Conservation (phyloP, 352 stramenopile genomes). For the Pythium insidiosum region DNA sequence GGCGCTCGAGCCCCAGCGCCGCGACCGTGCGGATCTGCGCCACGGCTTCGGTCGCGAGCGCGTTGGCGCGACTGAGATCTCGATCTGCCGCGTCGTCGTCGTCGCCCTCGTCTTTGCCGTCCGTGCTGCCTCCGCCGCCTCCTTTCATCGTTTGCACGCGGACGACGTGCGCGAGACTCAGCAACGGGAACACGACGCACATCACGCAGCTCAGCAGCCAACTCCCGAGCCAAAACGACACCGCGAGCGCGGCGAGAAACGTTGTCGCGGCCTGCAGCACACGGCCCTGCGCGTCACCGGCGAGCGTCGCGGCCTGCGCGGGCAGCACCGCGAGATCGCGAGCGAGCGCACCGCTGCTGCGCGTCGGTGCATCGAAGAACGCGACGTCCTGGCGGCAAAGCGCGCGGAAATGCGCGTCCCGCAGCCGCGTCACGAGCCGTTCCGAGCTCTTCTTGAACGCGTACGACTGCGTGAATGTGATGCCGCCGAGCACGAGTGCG, state of each 20-base stretch:
- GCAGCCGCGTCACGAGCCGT: constrained; percentile 34
- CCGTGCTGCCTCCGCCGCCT: no score
- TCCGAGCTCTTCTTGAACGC: constrained; percentile 46
- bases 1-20: constrained; percentile 27
- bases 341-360: constrained; percentile 45
- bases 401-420: constrained; percentile 32
- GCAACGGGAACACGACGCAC: constrained; percentile 44
- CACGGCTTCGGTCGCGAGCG: constrained; percentile 14
- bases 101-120: background rate
- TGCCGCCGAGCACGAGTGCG: constrained; percentile 17
- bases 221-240: constrained; percentile 55
- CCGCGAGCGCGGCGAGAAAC: constrained; percentile 38
- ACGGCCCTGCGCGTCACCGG: constrained; percentile 34
- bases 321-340: constrained; percentile 44
- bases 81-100: constrained; percentile 1
- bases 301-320: constrained; percentile 36
- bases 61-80: constrained; percentile 10
- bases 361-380: constrained; percentile 69
- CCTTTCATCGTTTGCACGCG: constrained; percentile 21
- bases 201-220: constrained; percentile 71
- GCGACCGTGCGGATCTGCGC: constrained; percentile 39
- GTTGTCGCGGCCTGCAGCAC: constrained; percentile 38
- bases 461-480: constrained; percentile 30
- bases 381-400: constrained; percentile 34
- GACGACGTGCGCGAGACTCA: constrained; percentile 30